Evolutionary conservation across 352 stramenopile species (phyloP).

Genomic region (Phytopythium helicoides): DNA sequence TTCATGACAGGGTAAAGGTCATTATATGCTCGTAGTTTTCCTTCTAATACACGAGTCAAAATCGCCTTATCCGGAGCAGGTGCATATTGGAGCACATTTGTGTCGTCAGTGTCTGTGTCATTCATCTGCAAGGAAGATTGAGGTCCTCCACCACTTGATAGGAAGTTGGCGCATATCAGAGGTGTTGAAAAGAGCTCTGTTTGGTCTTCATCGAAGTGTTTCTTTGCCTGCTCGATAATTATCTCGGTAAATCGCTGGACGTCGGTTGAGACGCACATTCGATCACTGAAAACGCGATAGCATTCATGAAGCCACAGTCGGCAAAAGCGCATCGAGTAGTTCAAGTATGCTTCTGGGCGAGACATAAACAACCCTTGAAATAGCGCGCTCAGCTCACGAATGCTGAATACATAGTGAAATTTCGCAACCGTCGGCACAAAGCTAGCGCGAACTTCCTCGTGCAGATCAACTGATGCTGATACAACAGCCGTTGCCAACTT

Average conservation of each 20-base stretch:
- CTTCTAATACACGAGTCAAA: constrained; percentile 53
- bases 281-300: constrained; percentile 90
- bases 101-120: constrained; percentile 6
- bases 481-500: constrained; percentile 60
- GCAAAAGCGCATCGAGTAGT: constrained; percentile 58
- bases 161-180: constrained; percentile 73
- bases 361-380: constrained; percentile 85
- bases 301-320: constrained; percentile 92
- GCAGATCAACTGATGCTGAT: constrained; percentile 82
- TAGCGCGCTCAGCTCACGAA: constrained; percentile 85
- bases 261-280: constrained; percentile 75
- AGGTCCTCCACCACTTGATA: constrained; percentile 15
- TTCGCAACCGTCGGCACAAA: constrained; percentile 92
- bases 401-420: constrained; percentile 93
- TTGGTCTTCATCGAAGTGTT: constrained; percentile 82
- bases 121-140: not conserved
- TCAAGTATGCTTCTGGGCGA: constrained; percentile 58
- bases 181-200: constrained; percentile 65
- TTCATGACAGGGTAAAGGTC: constrained; percentile 92
- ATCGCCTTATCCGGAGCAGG: constrained; percentile 52
- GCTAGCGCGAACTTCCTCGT: constrained; percentile 58
- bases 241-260: constrained; percentile 80
- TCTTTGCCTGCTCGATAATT: constrained; percentile 83
- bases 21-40: constrained; percentile 86
- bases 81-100: constrained; percentile 32